Conservation (phyloP, 2,329 filamentous ascomycete species). For the Metarhizium brunneum region DNA sequence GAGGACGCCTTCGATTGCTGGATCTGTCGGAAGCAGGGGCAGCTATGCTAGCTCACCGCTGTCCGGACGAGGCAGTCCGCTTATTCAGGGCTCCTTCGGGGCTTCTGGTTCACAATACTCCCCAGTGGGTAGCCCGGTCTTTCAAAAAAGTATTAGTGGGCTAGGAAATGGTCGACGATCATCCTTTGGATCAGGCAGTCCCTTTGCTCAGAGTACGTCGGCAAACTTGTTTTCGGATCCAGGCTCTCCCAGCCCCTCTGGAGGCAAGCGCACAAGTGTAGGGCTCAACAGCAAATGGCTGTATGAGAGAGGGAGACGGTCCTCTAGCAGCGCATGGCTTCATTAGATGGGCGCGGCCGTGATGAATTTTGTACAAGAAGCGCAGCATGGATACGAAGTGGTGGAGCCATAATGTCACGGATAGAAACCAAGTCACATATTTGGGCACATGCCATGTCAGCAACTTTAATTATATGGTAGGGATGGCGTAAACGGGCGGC, state of each 20-base stretch:
- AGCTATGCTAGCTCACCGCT: slow-evolving; percentile 50
- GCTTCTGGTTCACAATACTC: slow-evolving; percentile 39
- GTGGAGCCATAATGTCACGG: neutral
- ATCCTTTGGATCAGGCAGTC: slow-evolving; percentile 52
- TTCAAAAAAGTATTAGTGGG: slow-evolving; percentile 56
- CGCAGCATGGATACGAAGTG: neutral
- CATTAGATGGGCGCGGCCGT: slow-evolving; percentile 13
- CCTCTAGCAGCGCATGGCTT: slow-evolving; percentile 35
- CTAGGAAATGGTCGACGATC: slow-evolving; percentile 42
- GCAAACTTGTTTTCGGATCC: slow-evolving; percentile 47
- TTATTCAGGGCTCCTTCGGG: slow-evolving; percentile 19
- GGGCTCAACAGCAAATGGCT: slow-evolving; percentile 89
- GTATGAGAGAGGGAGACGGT: slow-evolving; percentile 69
- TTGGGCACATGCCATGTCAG: neutral
- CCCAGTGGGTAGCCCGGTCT: slow-evolving; percentile 41
- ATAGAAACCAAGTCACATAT: neutral
- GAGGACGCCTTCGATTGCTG: slow-evolving; percentile 57
- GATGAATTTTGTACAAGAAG: neutral
- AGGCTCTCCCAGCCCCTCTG: slow-evolving; percentile 58
- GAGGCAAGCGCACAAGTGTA: slow-evolving; percentile 61
- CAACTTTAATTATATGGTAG: neutral
- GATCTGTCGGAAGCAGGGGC: slow-evolving; percentile 51
- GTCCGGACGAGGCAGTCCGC: slow-evolving; percentile 45
- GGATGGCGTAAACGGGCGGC: neutral
- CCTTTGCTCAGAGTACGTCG: slow-evolving; percentile 39